Evolutionary conservation across 352 stramenopile genomes (phyloP), one percentile per base, ranked within the genome.

Genomic region (Achlya hypogyna): DNA sequence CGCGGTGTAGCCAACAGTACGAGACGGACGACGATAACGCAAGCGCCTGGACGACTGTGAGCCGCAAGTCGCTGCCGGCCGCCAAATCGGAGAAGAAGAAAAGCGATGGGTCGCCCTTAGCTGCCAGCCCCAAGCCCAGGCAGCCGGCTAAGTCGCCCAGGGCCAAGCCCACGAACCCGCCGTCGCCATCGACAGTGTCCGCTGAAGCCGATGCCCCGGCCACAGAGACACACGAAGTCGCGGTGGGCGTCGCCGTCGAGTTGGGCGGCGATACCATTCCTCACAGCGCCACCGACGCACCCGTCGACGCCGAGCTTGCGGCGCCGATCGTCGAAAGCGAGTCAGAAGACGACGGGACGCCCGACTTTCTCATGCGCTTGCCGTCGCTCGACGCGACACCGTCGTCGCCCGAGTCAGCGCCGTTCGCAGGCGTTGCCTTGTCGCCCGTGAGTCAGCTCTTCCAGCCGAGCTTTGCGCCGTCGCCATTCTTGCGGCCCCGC

Each of bases 1-100:
- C 4, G n/a, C 2, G 14, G 6, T 42, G 1, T 45, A 45, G 38
- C 12, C 14, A 45, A 45, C 38, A 10, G 6, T 45, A 27, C 45
- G 45, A 53, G 45, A 53, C 25, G 25, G 45, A 53, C 45, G 45
- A 53, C 14, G 45, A 53, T 6, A 29, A 53, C 0, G 34, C 74
- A 18, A 78, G 75, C 25, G 83, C 75, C 6, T 91, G 83, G 83
- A 91, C 77, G 5, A 91, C 81, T 0, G 83, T 91, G 10, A 76
- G 81, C n/a, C 82, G 79, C 43, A 88, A 89, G n/a, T 71, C 38
- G 14, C 12, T 18, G 38, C 38, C 38, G 1, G n/a, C 12, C 38
- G 6, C 38, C 38, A 45, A 84, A 28, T 2, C 51, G 5, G 22
- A 58, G 23, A 31, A 58, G 14, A 58, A 84, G 27, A 78, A 81